A percentile compares a stretch with the other conserved stretches of the same genome.
These are phyloP conservation scores for Echeveria elegans DNA, from an alignment of 164 flowering plant species.

Conservation along the genomic window DNA sequence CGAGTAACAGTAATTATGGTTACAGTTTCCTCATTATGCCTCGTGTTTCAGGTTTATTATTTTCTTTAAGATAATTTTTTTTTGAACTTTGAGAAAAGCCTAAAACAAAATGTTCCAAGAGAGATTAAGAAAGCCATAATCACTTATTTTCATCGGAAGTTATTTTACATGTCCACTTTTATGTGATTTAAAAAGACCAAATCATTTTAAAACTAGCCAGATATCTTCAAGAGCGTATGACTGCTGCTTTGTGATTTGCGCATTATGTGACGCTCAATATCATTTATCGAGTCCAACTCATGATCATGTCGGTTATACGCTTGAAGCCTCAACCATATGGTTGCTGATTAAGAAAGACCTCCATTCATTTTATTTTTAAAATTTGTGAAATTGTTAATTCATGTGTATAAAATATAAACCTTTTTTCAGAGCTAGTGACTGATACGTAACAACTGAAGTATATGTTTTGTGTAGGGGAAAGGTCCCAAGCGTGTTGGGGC, in stretches of 20 bases:
- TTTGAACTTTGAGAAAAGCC: background rate
- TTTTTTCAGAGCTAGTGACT: background rate
- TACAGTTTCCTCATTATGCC: background rate
- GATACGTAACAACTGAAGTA: background rate
- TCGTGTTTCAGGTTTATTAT: background rate
- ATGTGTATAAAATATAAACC: background rate
- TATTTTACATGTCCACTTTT: background rate
- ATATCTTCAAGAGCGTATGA: background rate
- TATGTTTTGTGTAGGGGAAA: constrained; percentile 54
- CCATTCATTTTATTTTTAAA: background rate
- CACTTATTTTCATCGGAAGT: background rate
- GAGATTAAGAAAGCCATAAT: background rate
- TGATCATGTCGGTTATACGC: background rate
- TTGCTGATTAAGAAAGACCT: background rate
- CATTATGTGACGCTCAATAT: background rate
- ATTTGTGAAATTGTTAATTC: background rate
- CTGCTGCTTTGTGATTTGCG: background rate
- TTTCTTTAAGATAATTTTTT: background rate
- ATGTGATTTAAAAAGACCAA: background rate
- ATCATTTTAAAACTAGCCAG: background rate
- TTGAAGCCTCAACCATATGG: background rate
- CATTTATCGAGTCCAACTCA: too few species aligned
- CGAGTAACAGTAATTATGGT: background rate
- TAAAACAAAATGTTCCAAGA: background rate
- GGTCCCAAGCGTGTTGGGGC: constrained; percentile 98